Percentiles rank a stretch among this genome's conserved stretches.
phyloP scores from a whole-genome alignment of 2,329 filamentous ascomycete species.

The Helotiales sp. region DNA sequence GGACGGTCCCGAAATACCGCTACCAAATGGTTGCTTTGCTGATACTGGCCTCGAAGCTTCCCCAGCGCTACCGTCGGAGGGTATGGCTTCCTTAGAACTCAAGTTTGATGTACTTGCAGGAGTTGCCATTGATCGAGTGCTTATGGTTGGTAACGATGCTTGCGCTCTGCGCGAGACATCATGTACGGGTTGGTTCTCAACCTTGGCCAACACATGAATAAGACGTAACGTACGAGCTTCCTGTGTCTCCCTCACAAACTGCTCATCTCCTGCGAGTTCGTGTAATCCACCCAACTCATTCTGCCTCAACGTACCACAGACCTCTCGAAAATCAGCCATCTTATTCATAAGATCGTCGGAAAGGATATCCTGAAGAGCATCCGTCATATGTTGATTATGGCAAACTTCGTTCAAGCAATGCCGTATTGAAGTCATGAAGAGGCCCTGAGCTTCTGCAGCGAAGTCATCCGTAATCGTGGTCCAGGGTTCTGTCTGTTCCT shows the following conservation, averaged over 20 bases:
- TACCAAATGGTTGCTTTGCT: background rate
- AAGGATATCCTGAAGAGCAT: background rate
- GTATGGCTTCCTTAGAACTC: no score
- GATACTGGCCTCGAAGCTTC: no score
- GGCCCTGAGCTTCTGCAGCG: background rate
- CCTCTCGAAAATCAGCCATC: background rate
- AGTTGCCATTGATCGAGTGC: background rate
- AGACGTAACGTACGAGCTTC: background rate
- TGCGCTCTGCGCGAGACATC: no score
- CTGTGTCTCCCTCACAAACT: background rate
- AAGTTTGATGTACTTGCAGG: background rate
- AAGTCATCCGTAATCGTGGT: background rate
- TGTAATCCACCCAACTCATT: background rate
- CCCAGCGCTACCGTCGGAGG: no score
- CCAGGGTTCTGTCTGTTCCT: background rate
- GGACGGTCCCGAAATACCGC: background rate
- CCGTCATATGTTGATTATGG: background rate
- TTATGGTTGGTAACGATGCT: no score
- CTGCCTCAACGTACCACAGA: background rate
- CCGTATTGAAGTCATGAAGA: background rate
- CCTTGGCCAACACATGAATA: background rate
- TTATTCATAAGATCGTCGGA: background rate
- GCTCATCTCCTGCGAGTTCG: background rate
- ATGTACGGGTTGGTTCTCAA: background rate
- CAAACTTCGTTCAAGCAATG: background rate